Conservation (phyloP, 805 yeast genomes). For the Candida jianshihensis region DNA sequence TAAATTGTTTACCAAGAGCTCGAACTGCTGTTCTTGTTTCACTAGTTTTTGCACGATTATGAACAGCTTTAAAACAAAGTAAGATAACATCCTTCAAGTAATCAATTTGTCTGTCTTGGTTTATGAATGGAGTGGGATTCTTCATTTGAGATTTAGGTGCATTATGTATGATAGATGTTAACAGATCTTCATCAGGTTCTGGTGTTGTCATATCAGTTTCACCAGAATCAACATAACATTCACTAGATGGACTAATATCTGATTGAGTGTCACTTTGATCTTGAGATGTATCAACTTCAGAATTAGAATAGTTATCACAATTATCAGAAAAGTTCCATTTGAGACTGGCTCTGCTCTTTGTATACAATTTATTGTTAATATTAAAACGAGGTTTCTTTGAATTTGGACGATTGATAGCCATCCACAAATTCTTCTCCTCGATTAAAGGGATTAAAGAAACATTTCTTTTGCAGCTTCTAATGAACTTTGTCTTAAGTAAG, state of each 20-base stretch:
- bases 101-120: conserved; percentile 25
- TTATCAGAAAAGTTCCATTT: conserved; percentile 20
- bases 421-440: conserved; percentile 32
- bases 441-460: conserved; percentile 29
- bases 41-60: conserved; percentile 43
- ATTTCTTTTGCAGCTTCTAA: conserved; percentile 30
- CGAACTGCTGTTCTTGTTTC: conserved; percentile 41
- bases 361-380: conserved; percentile 24
- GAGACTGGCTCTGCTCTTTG: conserved; percentile 17
- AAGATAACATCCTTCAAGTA: conserved; percentile 35
- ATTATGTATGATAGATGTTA: conserved; percentile 3
- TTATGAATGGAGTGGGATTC: too few species aligned
- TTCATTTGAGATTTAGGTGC: too few species aligned
- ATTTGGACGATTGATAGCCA: conserved; percentile 23
- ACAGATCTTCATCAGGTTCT: background rate
- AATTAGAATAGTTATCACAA: too few species aligned
- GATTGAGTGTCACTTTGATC: conserved; percentile 10
- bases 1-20: conserved; percentile 33
- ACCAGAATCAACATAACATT: conserved; percentile 6
- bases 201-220: conserved; percentile 19
- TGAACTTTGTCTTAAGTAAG: conserved; percentile 48
- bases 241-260: conserved; percentile 11
- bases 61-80: conserved; percentile 40
- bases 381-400: conserved; percentile 32
- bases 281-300: too few species aligned